phyloP scores from a whole-genome alignment of 108 stramenopile genomes.

The Pseudonitzschia multistriata region DNA sequence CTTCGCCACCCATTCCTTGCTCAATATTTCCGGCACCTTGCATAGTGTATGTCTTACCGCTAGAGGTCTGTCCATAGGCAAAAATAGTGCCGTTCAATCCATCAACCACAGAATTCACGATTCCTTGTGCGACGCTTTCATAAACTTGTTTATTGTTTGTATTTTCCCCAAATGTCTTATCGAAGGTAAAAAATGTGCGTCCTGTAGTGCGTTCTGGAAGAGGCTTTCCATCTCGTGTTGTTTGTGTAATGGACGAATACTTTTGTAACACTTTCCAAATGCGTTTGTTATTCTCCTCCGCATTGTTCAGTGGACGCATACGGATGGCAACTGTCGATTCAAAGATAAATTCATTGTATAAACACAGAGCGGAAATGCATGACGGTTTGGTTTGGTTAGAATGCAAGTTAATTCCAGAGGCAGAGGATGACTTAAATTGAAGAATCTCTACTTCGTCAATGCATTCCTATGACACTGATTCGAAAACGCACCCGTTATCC shows the following conservation, averaged over 20 bases:
- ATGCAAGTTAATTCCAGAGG: no score
- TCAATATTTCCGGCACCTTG: constrained; percentile 77
- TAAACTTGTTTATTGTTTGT: constrained; percentile 86
- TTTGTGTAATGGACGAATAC: constrained; percentile 74
- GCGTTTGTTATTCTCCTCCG: constrained; percentile 52
- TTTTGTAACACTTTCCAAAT: constrained; percentile 86
- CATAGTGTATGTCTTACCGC: constrained; percentile 94
- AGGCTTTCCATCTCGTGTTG: constrained; percentile 68
- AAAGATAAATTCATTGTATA: background rate
- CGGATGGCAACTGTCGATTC: constrained; percentile 84
- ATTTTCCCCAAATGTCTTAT: constrained; percentile 87
- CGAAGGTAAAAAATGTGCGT: constrained; percentile 90
- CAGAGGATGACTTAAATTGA: no score
- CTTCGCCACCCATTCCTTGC: constrained; percentile 51
- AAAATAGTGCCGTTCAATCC: constrained; percentile 98
- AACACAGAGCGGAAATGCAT: no score
- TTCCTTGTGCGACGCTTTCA: constrained; percentile 76
- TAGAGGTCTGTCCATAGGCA: constrained; percentile 92
- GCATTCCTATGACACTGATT: no score
- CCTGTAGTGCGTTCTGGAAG: constrained; percentile 55
- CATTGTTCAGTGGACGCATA: constrained; percentile 87
- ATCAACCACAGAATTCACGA: constrained; percentile 81
- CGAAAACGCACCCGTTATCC: constrained; percentile 39
- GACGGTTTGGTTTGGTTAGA: no score
- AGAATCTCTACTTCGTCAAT: no score